phyloP scores from a whole-genome alignment of 2,329 filamentous ascomycete genomes.

The Leptodontidium sp. region DNA sequence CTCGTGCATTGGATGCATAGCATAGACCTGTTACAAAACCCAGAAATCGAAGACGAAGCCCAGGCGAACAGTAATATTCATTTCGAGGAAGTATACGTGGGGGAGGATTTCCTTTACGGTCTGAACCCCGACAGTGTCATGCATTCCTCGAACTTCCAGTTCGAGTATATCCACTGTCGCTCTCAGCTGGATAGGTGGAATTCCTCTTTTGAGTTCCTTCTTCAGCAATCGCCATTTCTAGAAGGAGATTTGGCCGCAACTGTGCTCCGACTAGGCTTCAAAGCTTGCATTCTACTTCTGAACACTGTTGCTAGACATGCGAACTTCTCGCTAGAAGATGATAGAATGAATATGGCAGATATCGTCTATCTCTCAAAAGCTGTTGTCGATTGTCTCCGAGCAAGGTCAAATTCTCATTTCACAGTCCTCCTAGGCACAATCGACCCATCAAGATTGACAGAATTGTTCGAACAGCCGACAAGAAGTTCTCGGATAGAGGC shows the following conservation, averaged over 20 bases:
- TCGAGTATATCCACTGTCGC: not conserved
- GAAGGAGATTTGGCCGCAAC: not conserved
- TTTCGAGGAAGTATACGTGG: not conserved
- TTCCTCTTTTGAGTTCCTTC: not conserved
- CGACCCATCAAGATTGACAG: not conserved
- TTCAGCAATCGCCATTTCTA: not conserved
- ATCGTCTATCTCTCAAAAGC: not conserved
- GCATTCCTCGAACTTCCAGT: not conserved
- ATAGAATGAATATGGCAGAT: not conserved
- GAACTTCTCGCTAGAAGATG: not conserved
- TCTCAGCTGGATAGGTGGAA: slow-evolving; percentile 8
- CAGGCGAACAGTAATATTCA: not conserved
- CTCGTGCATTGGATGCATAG: slow-evolving; percentile 24
- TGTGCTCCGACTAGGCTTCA: slow-evolving; percentile 1
- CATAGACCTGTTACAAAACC: not conserved
- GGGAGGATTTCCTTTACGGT: not conserved
- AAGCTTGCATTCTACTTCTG: slow-evolving; percentile 1
- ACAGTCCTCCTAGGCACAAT: slow-evolving; percentile 1
- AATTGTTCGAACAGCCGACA: not conserved
- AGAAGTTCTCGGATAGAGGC: not conserved
- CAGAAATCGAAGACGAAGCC: not conserved
- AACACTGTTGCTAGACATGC: not conserved
- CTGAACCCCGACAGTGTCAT: not conserved
- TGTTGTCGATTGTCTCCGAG: not conserved
- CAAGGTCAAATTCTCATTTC: not conserved